Base-by-base conservation (phyloP, 352 stramenopile species). In the Phytophthora pinifolia region DNA sequence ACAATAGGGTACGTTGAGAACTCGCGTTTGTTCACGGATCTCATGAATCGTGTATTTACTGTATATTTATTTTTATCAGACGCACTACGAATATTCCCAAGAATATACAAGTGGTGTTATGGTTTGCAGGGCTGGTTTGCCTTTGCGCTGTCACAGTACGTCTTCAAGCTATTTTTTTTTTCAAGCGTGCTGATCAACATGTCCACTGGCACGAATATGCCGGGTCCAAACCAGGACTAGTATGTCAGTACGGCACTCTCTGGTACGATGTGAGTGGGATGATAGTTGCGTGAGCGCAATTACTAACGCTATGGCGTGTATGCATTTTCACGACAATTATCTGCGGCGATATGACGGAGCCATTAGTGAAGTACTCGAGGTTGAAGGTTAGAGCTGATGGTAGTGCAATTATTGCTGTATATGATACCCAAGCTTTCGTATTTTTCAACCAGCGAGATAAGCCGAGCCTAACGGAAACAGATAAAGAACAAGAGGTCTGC, bases 311-410 rank as follows among this genome's bases (percentile, higher is more conserved):
- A 51, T n/a, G 18, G 27, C 13, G 27, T 18, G 35, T 15, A 83
- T 96, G 97, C 15, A 96, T 99, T 36, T 97, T 98, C 65, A 99
- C 96, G 3, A 98, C 96, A 2, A 78, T 99, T 37, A 93, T 98
- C 39, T 98, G 92, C 65, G 96, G 95, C 36, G 92, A 89, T 6
- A 59, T 96, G 44, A 97, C 89, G 0, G 90, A 96, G 60, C 86
- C 89, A 7, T 59, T 97, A 29, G 75, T 99, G 8, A 90, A 81
- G 15, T 84, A 88, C 44, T 88, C 76, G 0, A 51, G 82, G 46
- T 65, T 89, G 29, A 89, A 87, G 68, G 74, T 83, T 51, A 15
- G 46, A 43, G 20, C 32, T 8, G 10, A 18, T 45, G 2, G 27
- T 12, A 35, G n/a, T 30, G 17, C 17, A 47, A 14, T 22, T 36